Base-by-base conservation (phyloP, 23 red algal species). In the Agarophyton chilense region DNA sequence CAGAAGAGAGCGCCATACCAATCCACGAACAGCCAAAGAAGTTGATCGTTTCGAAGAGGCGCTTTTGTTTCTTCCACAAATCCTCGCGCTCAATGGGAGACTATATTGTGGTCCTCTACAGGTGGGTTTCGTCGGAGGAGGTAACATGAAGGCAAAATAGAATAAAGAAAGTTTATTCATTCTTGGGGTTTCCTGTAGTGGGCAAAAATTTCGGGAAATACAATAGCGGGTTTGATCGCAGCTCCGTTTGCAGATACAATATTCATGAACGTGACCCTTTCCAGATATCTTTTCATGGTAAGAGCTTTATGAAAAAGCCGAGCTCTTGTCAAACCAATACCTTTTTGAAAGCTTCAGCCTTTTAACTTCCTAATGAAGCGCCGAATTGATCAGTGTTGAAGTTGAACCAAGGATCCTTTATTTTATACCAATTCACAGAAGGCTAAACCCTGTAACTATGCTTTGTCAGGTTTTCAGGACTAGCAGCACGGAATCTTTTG, bases 341-440 rank as follows among this genome's bases (percentile, higher is more conserved):
- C 68, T 22, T 38, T 74, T 36, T 34, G 12, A 21, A 36, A 36
- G 8, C 16, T 74, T 74, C 68, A 10, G n/a, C n/a, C n/a, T n/a
- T n/a, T n/a, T n/a, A n/a, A n/a, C n/a, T n/a, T n/a, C n/a, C n/a
- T n/a, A 86, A 42, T n/a, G 44, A 72, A 6, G 44, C 51, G 5
- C 57, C 81, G n/a, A 61, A 72, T 54, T 70, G 53, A 0, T 86
- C 60, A 42, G 32, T 34, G 40, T 86, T 86, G 65, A 86, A 86
- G 0, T 71, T 71, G 43, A 49, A 73, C 5, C 47, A 8, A 17
- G 81, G 34, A 49, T 86, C 58, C 24, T 12, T 46, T 32, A 68
- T 71, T 18, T 68, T 18, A 35, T 28, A 86, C 38, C 57, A 25
- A 5, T 51, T 72, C 14, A 86, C 43, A 42, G 81, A 57, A 6